Evolutionary conservation across 352 stramenopile species (phyloP), one percentile per base, ranked within the genome.

Genomic region (Phytophthora tentaculata): DNA sequence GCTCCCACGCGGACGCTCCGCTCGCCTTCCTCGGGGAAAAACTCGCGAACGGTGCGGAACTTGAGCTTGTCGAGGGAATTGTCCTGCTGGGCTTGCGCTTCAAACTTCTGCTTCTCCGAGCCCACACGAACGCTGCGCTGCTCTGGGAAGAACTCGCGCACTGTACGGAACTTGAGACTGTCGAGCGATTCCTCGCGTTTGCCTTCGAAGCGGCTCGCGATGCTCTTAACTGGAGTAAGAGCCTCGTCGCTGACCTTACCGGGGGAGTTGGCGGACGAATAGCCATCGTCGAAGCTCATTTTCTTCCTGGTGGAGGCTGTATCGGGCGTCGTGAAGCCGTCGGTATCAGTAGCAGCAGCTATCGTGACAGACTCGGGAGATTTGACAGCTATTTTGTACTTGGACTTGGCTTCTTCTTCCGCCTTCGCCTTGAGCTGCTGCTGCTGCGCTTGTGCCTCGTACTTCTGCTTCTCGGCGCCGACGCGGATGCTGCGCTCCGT

Each of bases 171-270:
- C 44, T 83, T 83, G 1, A 89, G 64, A 26, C 43, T 77, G 51
- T 89, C 79, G 0, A 92, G 80, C 12, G 77, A 88, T 67, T 89
- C 76, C 23, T 88, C 76, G 35, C 78, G 72, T 65, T 89, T 88
- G 4, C 68, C 79, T 69, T 92, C 84, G 37, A 92, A 92, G 17
- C 80, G 80, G 62, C 77, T 81, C 6, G 79, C 80, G 47, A 92
- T 86, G 66, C 77, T 84, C 66, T 86, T 86, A 17, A 92, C 76
- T 6, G 76, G 76, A 17, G 73, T 80, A 47, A 71, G 37, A 3
- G 57, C 51, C 23, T 77, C 59, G 14, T 70, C 51, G 29, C 49
- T 69, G 5, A 53, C 55, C 32, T 69, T 67, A 35, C 41, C 49
- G 17, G 71, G 44, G 8, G 67, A 76, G 22, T 73, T 49, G 19